These are phyloP conservation scores for Pyrenophora tritici-repentis DNA, from an alignment of 2,329 filamentous ascomycete species.

Conservation along the genomic window DNA sequence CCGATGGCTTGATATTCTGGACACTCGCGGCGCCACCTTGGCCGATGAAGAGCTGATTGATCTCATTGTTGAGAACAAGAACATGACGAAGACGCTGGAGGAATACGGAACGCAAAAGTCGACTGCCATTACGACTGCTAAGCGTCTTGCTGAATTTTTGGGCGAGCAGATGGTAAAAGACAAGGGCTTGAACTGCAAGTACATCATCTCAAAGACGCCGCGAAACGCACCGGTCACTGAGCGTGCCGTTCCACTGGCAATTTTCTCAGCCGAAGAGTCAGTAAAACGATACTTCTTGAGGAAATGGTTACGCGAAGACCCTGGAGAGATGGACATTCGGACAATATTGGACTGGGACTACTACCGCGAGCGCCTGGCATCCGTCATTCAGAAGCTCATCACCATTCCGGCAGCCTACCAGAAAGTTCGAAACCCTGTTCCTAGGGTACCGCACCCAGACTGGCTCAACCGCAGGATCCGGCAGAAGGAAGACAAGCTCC, in stretches of 20 bases:
- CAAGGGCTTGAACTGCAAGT: slow-evolving; percentile 98
- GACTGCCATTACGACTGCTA: slow-evolving; percentile 98
- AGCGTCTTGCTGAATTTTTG: slow-evolving; percentile 90
- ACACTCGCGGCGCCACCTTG: slow-evolving; percentile 84
- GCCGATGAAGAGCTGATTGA: slow-evolving; percentile 98
- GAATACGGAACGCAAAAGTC: slow-evolving; percentile 97
- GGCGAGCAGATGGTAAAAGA: slow-evolving; percentile 99
- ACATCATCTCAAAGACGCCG: slow-evolving; percentile 90
- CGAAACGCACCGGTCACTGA: slow-evolving; percentile 92
- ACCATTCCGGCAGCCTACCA: slow-evolving; percentile 97
- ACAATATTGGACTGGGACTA: slow-evolving; percentile 95
- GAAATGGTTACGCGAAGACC: slow-evolving; percentile 96
- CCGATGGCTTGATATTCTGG: slow-evolving; percentile 92
- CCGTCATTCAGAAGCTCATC: slow-evolving; percentile 97
- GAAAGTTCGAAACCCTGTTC: slow-evolving; percentile 92
- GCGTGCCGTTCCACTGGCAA: slow-evolving; percentile 89
- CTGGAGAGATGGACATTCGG: slow-evolving; percentile 85
- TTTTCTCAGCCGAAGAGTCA: slow-evolving; percentile 89
- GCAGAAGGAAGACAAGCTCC: slow-evolving; percentile 94
- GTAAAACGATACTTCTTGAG: slow-evolving; percentile 88
- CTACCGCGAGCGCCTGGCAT: slow-evolving; percentile 92
- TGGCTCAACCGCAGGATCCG: slow-evolving; percentile 95
- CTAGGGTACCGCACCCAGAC: slow-evolving; percentile 89
- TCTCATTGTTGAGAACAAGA: slow-evolving; percentile 99
- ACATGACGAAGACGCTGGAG: slow-evolving; percentile 94